Percentiles rank a stretch among this genome's conserved stretches.
These are phyloP conservation scores for Scheffersomyces stipitis DNA, from an alignment of 805 yeast species.

Conservation along the genomic window DNA sequence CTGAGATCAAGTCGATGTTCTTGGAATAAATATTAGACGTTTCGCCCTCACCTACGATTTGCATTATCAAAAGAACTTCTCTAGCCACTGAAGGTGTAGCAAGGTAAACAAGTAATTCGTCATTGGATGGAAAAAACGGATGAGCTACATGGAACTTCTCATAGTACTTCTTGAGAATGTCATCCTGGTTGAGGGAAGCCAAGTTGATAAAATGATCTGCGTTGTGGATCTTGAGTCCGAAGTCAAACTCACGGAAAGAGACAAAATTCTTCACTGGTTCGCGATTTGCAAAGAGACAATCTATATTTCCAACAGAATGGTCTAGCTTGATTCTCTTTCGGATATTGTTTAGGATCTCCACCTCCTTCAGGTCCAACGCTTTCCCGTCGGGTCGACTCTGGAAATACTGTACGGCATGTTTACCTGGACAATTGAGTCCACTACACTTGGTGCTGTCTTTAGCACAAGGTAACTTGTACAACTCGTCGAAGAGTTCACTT, in stretches of 20 bases:
- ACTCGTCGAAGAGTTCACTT: conserved; percentile 1
- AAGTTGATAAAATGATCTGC: conserved; percentile 20
- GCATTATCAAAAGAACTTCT: conserved; percentile 49
- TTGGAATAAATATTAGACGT: conserved; percentile 17
- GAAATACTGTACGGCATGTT: conserved; percentile 3
- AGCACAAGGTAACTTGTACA: conserved; percentile 6
- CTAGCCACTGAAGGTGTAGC: conserved; percentile 30
- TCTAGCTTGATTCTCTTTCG: conserved; percentile 7
- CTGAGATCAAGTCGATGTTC: conserved; percentile 12
- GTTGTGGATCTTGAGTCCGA: conserved; percentile 4
- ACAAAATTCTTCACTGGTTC: not conserved
- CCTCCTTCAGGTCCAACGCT: conserved; percentile 1
- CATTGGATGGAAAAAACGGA: conserved; percentile 46
- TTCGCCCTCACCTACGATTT: conserved; percentile 51
- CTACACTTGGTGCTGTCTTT: conserved; percentile 1
- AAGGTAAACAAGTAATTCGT: conserved; percentile 34
- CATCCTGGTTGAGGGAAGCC: conserved; percentile 6
- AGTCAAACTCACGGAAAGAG: conserved; percentile 3
- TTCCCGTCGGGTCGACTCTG: not conserved
- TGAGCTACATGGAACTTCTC: conserved; percentile 41
- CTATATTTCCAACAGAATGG: conserved; percentile 4
- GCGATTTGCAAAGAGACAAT: conserved; percentile 2
- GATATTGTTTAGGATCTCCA: conserved; percentile 1
- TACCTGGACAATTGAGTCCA: conserved; percentile 3
- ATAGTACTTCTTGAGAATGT: conserved; percentile 28